Conservation (phyloP, 106 monocot species). For the Acorus gramineus region DNA sequence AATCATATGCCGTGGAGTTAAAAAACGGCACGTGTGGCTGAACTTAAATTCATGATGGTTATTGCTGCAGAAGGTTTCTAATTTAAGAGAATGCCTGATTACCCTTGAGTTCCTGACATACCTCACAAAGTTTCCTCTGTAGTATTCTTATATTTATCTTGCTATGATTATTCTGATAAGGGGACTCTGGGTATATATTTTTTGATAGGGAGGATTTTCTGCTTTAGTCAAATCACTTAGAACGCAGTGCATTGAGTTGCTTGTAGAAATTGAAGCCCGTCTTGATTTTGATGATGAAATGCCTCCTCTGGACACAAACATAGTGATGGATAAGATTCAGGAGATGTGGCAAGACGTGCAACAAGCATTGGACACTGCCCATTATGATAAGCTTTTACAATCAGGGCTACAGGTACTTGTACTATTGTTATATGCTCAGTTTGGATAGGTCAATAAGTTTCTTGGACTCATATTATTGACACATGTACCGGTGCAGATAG, state of each 20-base stretch:
- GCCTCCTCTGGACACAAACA: constrained; percentile 44
- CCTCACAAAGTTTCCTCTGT: neutral
- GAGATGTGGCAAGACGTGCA: constrained; percentile 65
- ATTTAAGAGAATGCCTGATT: too few relatives aligned
- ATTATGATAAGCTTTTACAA: constrained; percentile 85
- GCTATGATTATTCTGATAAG: constrained; percentile 3
- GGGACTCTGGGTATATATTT: neutral
- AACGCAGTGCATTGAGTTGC: constrained; percentile 74
- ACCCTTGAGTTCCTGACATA: neutral
- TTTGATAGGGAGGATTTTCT: constrained; percentile 83
- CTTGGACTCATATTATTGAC: neutral
- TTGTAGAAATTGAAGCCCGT: constrained; percentile 91
- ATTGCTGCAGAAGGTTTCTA: too few relatives aligned
- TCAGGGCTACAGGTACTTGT: constrained; percentile 79
- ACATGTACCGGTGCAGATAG: constrained; percentile 48
- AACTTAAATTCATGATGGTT: too few relatives aligned
- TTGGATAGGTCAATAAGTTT: neutral
- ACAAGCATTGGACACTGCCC: constrained; percentile 71
- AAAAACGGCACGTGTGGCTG: too few relatives aligned
- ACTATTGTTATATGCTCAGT: neutral
- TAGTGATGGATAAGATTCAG: constrained; percentile 44
- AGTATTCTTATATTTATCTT: neutral
- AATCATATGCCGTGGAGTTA: too few relatives aligned
- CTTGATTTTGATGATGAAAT: constrained; percentile 98
- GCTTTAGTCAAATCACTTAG: constrained; percentile 64